Conservation (phyloP, 1,284 basidiomycete genomes). For the Pisolithus thermaeus region DNA sequence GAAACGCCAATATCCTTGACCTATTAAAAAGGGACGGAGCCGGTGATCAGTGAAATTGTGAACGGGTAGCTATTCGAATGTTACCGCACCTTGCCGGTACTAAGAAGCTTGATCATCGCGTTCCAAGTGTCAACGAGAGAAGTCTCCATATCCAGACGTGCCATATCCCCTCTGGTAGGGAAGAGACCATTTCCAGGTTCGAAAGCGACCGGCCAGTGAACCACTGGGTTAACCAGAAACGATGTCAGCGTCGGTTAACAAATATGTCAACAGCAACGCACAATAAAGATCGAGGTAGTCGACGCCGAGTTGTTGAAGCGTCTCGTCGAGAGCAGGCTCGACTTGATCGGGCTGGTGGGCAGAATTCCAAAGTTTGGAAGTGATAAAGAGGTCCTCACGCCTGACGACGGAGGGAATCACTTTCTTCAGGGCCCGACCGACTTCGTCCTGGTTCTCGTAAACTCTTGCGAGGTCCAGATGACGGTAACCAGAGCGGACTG, state of each 20-base stretch:
- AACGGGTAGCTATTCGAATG: not conserved
- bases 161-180: constrained; percentile 45
- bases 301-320: constrained; percentile 64
- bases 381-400: constrained; percentile 81
- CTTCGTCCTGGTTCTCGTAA: constrained; percentile 72
- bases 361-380: constrained; percentile 78
- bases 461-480: constrained; percentile 78
- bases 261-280: constrained; percentile 26
- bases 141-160: constrained; percentile 54
- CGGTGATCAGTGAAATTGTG: not conserved
- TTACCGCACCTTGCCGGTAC: constrained; percentile 36
- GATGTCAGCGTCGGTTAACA: not conserved
- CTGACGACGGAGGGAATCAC: constrained; percentile 74
- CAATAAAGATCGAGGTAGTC: constrained; percentile 80
- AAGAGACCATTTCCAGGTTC: constrained; percentile 52
- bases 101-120: constrained; percentile 60
- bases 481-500: constrained; percentile 69
- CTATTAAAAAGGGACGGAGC: constrained; percentile 19
- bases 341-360: constrained; percentile 57
- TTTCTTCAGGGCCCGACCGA: constrained; percentile 68
- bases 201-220: constrained; percentile 89
- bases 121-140: constrained; percentile 80
- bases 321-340: constrained; percentile 70
- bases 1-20: constrained; percentile 69
- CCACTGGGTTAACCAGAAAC: constrained; percentile 38